Evolutionary conservation across 2,329 filamentous ascomycete species (phyloP).

Genomic region (Graphilbum fragrans): DNA sequence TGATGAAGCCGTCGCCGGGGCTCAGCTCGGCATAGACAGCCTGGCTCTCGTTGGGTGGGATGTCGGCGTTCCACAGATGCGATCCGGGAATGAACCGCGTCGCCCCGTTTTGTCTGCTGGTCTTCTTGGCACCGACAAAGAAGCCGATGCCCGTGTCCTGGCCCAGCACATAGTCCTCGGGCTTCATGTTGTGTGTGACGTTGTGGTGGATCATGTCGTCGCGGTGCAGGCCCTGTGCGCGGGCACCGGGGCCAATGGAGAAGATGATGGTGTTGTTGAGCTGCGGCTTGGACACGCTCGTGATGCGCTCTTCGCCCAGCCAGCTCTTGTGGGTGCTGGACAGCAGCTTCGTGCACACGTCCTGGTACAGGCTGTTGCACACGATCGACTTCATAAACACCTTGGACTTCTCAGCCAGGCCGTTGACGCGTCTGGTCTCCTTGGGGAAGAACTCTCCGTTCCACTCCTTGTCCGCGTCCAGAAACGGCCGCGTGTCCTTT

Average conservation of each 20-base stretch:
- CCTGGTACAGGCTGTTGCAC: constrained; percentile 1
- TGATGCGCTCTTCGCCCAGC: constrained; percentile 1
- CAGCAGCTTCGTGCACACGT: neutral
- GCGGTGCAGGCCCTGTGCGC: constrained; percentile 12
- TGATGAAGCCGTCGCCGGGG: constrained; percentile 12
- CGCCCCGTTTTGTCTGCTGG: constrained; percentile 20
- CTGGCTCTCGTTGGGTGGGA: constrained; percentile 11
- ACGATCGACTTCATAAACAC: constrained; percentile 1
- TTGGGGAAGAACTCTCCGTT: constrained; percentile 1
- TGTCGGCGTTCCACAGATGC: constrained; percentile 17
- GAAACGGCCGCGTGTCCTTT: neutral
- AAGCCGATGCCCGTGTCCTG: constrained; percentile 17
- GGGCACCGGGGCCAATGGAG: constrained; percentile 12
- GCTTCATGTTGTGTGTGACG: constrained; percentile 3
- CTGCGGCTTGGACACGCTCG: constrained; percentile 8
- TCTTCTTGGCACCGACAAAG: constrained; percentile 20
- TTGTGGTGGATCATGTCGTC: constrained; percentile 17
- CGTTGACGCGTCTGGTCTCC: constrained; percentile 3
- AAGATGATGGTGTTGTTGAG: constrained; percentile 19
- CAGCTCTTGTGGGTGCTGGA: neutral
- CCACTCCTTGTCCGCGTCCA: neutral
- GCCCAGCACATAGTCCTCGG: constrained; percentile 7
- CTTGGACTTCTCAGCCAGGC: constrained; percentile 2
- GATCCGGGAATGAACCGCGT: constrained; percentile 23
- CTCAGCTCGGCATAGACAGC: constrained; percentile 11